Conservation (phyloP, 2,329 filamentous ascomycete genomes). For the Berkeleyomyces basicola region DNA sequence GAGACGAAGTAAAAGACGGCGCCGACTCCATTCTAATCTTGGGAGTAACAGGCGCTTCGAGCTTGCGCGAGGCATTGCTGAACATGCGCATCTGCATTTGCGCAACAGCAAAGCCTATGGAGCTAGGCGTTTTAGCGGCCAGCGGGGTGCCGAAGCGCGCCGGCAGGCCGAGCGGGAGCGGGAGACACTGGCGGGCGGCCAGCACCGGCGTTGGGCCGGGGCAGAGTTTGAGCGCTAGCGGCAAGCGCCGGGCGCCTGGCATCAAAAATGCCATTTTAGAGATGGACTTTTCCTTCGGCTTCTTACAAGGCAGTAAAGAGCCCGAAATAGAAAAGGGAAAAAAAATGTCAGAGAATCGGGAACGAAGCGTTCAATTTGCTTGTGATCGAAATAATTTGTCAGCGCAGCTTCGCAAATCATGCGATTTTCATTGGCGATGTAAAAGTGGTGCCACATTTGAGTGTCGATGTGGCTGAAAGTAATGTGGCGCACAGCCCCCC, state of each 20-base stretch:
- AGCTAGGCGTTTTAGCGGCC: neutral
- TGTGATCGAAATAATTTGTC: neutral
- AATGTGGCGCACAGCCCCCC: constrained; percentile 8
- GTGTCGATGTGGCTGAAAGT: neutral
- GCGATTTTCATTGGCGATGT: constrained; percentile 9
- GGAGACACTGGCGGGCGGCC: constrained; percentile 1
- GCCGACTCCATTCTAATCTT: neutral
- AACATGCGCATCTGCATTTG: constrained; percentile 10
- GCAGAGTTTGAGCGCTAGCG: constrained; percentile 2
- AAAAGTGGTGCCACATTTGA: constrained; percentile 2
- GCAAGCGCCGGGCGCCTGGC: constrained; percentile 12
- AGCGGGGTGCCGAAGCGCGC: neutral
- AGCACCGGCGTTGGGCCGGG: neutral
- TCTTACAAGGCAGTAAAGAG: neutral
- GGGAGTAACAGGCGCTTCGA: neutral
- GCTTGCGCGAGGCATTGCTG: constrained; percentile 4
- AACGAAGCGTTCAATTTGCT: neutral
- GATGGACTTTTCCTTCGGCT: neutral
- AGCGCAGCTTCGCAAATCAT: constrained; percentile 4
- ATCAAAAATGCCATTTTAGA: constrained; percentile 11
- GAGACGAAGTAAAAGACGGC: neutral
- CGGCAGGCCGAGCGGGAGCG: neutral
- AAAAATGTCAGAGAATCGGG: neutral
- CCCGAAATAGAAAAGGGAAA: neutral
- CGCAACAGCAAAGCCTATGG: neutral